phyloP scores from a whole-genome alignment of 129 eudicot species.

The Flaveria brownii region DNA sequence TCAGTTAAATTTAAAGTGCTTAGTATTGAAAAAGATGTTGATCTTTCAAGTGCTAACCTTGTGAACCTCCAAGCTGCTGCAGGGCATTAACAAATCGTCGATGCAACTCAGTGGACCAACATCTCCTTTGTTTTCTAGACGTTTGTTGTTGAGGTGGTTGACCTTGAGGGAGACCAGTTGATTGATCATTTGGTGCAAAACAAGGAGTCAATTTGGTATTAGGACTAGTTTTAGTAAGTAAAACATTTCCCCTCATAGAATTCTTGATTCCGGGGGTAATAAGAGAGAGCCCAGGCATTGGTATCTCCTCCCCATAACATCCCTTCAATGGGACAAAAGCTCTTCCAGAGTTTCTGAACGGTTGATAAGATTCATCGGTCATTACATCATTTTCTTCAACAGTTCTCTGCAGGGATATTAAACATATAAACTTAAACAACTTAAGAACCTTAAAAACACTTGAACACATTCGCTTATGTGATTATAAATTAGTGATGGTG shows the following conservation, averaged over 20 bases:
- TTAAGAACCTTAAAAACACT: not conserved
- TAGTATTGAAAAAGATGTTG: no score
- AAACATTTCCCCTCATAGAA: constrained; percentile 31
- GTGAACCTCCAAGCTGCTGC: constrained; percentile 81
- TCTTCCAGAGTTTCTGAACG: constrained; percentile 13
- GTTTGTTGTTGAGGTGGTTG: constrained; percentile 45
- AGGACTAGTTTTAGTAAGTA: constrained; percentile 41
- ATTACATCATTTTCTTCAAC: constrained; percentile 36
- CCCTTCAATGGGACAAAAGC: constrained; percentile 63
- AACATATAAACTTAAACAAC: constrained; percentile 10
- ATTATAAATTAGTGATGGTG: constrained; percentile 10
- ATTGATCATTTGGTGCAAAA: constrained; percentile 37
- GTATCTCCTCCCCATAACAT: constrained; percentile 43
- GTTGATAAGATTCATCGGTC: constrained; percentile 28
- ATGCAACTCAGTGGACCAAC: constrained; percentile 96
- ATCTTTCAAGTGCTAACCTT: constrained; percentile 51
- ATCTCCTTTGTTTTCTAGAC: constrained; percentile 75
- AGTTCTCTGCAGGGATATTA: constrained; percentile 36
- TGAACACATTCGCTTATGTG: not conserved
- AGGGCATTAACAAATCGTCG: constrained; percentile 70
- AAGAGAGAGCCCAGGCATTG: constrained; percentile 58
- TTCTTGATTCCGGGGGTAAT: constrained; percentile 60
- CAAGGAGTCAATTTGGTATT: constrained; percentile 39
- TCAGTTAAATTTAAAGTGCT: not conserved
- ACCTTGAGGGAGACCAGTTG: constrained; percentile 34